Base-by-base conservation (phyloP, 495 filamentous ascomycete species). In the Hypoxylon intermedium region DNA sequence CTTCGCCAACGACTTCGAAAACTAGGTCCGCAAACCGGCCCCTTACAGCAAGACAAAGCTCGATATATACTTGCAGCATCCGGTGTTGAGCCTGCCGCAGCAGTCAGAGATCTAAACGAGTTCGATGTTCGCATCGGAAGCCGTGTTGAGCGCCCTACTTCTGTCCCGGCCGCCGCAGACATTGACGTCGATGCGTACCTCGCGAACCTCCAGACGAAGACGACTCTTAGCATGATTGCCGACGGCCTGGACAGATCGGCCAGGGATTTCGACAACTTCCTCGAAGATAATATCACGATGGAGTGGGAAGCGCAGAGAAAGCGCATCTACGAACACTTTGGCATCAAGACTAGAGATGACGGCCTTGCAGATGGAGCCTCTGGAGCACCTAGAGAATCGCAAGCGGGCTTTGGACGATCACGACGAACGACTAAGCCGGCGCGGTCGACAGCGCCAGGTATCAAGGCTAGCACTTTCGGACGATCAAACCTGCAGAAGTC, bases 261-360 rank as follows among this genome's bases (percentile, higher is more conserved):
- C 34, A 85, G 85, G 13, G 93, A 97, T 67, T 98, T 99, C 62
- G 92, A 99, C 69, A 72, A 82, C 33, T 97, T 95, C 71, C 76
- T 99, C 38, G 94, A 97, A 69, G 92, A 96, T 61, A 93, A 94
- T 68, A 87, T 97, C 5, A 90, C 91, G 6, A 87, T 94, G 79
- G 90, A 97, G 72, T 98, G 93, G 93, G 92, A 98, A 51, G 85
- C 87, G 5, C 94, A 98, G 74, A 87, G 93, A 31, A 89, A 87
- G 69, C 86, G 86, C 48, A 96, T 98, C 47, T 97, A 97, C 70
- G 85, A 96, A 66, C 94, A 99, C 69, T 98, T 99, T 71, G 94
- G 94, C 6, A 87, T 99, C 34, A 88, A 83, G 54, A 80, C 86
- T 6, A 85, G 80, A 59, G 83, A 87, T 37, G 78, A 80, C 6